Evolutionary conservation across 2,329 filamentous ascomycete genomes (phyloP).

Genomic region (Monosporascus sp.): DNA sequence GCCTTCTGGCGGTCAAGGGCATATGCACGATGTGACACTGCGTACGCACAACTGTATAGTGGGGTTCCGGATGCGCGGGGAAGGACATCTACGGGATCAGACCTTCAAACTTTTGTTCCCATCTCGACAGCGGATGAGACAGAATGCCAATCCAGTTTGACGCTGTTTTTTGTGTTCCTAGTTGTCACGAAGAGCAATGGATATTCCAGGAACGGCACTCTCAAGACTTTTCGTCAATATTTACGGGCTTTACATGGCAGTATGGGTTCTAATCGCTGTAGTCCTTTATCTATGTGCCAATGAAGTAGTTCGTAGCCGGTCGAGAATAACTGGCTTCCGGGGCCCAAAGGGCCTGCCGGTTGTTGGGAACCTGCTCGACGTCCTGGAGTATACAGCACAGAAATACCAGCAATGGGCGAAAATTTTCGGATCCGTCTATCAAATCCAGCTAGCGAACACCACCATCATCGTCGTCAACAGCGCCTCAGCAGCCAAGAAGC

Average conservation of each 20-base stretch:
- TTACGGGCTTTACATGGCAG: neutral
- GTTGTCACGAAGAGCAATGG: neutral
- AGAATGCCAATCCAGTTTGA: neutral
- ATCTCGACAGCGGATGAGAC: neutral
- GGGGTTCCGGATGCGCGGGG: neutral
- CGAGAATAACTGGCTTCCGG: slow-evolving; percentile 19
- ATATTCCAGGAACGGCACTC: neutral
- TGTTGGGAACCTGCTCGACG: slow-evolving; percentile 57
- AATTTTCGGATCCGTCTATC: slow-evolving; percentile 59
- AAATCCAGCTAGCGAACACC: slow-evolving; percentile 62
- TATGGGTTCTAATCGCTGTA: slow-evolving; percentile 5
- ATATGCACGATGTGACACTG: neutral
- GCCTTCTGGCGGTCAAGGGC: neutral
- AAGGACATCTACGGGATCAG: neutral
- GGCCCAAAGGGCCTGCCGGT: slow-evolving; percentile 30
- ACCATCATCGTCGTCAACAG: slow-evolving; percentile 74
- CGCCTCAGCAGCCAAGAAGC: slow-evolving; percentile 65
- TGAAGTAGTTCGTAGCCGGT: slow-evolving; percentile 17
- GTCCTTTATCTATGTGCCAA: slow-evolving; percentile 17
- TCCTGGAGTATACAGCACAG: slow-evolving; percentile 51
- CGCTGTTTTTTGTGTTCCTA: neutral
- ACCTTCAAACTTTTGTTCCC: neutral
- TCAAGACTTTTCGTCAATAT: neutral
- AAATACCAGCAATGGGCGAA: slow-evolving; percentile 49
- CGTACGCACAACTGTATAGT: neutral